Base-by-base conservation (phyloP, 2,329 filamentous ascomycete species). In the Neopestalotiopsis sp. region DNA sequence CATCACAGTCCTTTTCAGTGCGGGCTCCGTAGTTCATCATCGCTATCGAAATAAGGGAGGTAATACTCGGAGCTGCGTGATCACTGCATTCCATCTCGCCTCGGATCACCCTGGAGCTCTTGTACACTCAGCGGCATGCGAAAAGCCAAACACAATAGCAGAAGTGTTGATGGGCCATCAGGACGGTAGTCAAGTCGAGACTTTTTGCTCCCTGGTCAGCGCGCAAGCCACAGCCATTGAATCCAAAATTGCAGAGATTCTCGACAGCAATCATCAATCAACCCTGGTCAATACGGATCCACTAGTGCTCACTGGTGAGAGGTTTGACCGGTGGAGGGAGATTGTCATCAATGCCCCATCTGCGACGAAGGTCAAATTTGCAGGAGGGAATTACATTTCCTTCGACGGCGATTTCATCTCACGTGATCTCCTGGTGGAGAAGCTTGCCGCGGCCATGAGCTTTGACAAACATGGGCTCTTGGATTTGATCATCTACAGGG, bases 391-490 rank as follows among this genome's bases (percentile, higher is more conserved):
- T 40, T 56, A 52, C 34, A 49, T 49, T 28, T 30, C 42, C 20
- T 49, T 52, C 40, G 63, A 14, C 9, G 42, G 6, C 24, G 24
- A 56, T 20, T 32, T 65, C 42, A 65, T 49, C 42, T 2, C 38
- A 17, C 38, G 38, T 2, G 45, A 57, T 5, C 13, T 57, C 7
- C 63, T 65, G 40, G 17, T 17, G 28, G 14, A 57, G 10, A 65
- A 65, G 14, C 63, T 65, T 13, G 63, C 63, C 3, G 42, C 42
- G 17, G 45, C 24, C 38, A 65, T 65, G 63, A 42, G 3, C 45
- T 65, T 57, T 42, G 63, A 65, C 42, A 65, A 65, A 34, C 63
- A 65, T 42, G 13, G 63, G 17, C 13, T 32, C 38, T 42, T 65
- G 12, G 14, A 65, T 12, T 5, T 65, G 14, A 34, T 65, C 6